Base-by-base conservation (phyloP, 2,329 filamentous ascomycete genomes). In the Penicillium sp. region DNA sequence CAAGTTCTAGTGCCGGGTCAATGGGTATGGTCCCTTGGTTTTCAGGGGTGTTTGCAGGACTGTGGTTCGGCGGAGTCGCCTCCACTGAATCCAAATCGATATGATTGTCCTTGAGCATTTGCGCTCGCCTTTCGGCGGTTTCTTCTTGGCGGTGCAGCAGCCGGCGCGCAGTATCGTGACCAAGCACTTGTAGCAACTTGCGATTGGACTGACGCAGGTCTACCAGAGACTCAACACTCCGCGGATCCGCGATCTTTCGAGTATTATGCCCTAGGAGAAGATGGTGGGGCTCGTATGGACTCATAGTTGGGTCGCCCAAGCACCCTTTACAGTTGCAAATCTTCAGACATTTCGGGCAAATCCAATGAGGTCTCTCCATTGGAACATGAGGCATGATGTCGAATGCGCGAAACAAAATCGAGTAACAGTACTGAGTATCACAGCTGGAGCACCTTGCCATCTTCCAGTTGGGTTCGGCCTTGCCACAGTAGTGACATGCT, bases 241-340 rank as follows among this genome's bases (percentile, higher is more conserved):
- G 80, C 35, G 85, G 83, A 64, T 98, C 92, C 2, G 92, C 90
- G 32, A 96, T 81, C 22, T 84, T 83, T 37, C 80, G 84, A 0
- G 92, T 98, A 51, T 96, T 88, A 54, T 95, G 88, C 0, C 92
- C 92, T 2, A 96, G 75, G 1, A 90, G 71, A 0, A 88, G 95
- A 40, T 84, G 86, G 54, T 86, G 92, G 0, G 92, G 92, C 35
- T 84, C 79, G 55, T 95, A 95, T 0, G 89, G 85, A 4, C 72
- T 74, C 52, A 84, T 84, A n/a, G 75, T 79, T 6, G 71, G 68
- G 42, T 77, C 73, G 28, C 79, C 78, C 22, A 84, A 79, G 61
- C 92, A 98, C 30, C 73, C 71, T 9, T 80, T 85, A 54, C 89
- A 95, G 48, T 89, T 93, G 70, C 92, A 98, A 25, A 90, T 85